Evolutionary conservation across 202 grass and related monocot species (phyloP), one percentile per base, ranked within the genome.

Genomic region (Miscanthus sacchariflorus): DNA sequence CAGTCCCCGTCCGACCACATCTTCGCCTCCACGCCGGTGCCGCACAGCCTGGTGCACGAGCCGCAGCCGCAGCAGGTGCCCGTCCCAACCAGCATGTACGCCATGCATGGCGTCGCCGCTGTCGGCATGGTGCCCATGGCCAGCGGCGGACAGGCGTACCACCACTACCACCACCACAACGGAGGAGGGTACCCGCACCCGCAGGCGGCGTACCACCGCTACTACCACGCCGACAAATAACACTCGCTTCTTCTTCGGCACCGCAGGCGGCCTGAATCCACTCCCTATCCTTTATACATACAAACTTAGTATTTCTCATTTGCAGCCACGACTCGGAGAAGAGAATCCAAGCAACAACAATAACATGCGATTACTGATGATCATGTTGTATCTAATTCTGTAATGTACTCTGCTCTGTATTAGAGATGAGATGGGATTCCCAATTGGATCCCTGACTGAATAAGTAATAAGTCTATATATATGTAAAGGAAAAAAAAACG

Each of bases 21-120:
- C 81, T 99, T 96, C 77, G 91, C 93, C 9, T 96, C 94, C 45
- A 90, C 94, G 0, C 93, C 93, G 0, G 90, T 96, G 33, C 97
- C 96, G 0, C 94, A 46, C 25, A 86, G 70, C 83, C 88, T 96
- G 12, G 38, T 63, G 21, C 91, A 84, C 25, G 92, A 94, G 28
- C 90, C 77, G 0, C 80, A 74, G 66, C 45, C 48, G 52, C 88
- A 81, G 52, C 88, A 77, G 72, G 50, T 84, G 36, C 90, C 94
- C 3, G 52, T 82, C 21, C 81, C 63, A 3, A 25, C 21, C 9
- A n/a, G 7, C 19, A n/a, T n/a, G 19, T 25, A 72, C 8, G 61
- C 90, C 10, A 15, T 61, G 56, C 25, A 81, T 39, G 38, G 38
- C 38, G 39, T 40, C 56, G 71, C 25, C 66, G 61, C 50, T 23